These are phyloP conservation scores for Thalassiosira livingstoniorum DNA, from an alignment of 352 stramenopile species.

Conservation along the genomic window DNA sequence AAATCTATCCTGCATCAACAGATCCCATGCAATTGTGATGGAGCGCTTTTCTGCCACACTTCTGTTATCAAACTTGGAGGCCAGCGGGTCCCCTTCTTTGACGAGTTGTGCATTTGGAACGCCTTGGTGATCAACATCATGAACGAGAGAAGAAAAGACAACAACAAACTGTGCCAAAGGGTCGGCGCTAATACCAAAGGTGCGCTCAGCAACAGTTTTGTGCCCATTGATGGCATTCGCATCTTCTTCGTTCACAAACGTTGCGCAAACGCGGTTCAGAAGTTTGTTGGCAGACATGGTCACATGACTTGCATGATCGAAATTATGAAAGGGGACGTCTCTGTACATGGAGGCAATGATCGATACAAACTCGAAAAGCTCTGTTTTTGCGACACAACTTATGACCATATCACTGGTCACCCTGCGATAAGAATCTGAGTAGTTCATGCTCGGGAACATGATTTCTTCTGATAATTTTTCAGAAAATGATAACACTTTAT, in stretches of 20 bases:
- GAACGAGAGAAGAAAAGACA: constrained; percentile 68
- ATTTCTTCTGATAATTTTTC: constrained; percentile 31
- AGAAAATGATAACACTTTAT: constrained; percentile 37
- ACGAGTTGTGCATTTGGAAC: constrained; percentile 67
- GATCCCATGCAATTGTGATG: constrained; percentile 65
- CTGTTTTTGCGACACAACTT: constrained; percentile 16
- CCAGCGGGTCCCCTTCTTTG: constrained; percentile 50
- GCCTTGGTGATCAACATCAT: constrained; percentile 69
- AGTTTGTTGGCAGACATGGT: constrained; percentile 61
- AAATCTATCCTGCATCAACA: constrained; percentile 63
- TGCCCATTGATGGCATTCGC: constrained; percentile 1
- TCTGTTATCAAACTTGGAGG: constrained; percentile 51
- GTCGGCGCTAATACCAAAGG: constrained; percentile 73
- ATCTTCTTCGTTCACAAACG: constrained; percentile 46
- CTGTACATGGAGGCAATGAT: constrained; percentile 54
- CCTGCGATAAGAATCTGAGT: constrained; percentile 25
- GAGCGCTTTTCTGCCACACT: constrained; percentile 71
- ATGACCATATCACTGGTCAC: constrained; percentile 25
- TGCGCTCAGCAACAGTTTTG: constrained; percentile 48
- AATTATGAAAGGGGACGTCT: constrained; percentile 62
- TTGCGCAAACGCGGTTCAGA: constrained; percentile 45
- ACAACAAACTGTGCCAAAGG: constrained; percentile 72
- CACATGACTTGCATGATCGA: constrained; percentile 70
- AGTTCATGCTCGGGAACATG: constrained; percentile 34
- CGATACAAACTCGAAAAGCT: constrained; percentile 58